These are phyloP conservation scores for Phoma sp. DNA, from an alignment of 2,329 filamentous ascomycete genomes.

Conservation along the genomic window DNA sequence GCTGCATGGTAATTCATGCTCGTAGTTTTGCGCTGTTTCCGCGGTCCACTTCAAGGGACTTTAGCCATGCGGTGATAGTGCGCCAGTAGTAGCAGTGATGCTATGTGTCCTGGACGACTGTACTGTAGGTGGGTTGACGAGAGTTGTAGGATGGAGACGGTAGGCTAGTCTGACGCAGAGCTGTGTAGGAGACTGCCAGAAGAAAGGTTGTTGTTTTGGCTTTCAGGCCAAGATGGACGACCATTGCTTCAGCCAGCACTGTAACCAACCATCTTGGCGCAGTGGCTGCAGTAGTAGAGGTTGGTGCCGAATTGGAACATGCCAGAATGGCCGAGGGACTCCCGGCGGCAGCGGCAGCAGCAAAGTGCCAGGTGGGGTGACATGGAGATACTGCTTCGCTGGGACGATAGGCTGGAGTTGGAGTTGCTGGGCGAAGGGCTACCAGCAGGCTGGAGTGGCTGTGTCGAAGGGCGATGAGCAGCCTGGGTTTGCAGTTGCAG, in stretches of 20 bases:
- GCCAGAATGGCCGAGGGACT: slow-evolving; percentile 27
- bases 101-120: slow-evolving; percentile 5
- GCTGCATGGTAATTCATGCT: background rate
- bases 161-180: background rate
- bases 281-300: slow-evolving; percentile 51
- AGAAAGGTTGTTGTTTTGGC: background rate
- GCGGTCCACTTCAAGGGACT: background rate
- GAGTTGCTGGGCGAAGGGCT: slow-evolving; percentile 21
- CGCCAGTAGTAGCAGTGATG: slow-evolving; percentile 11
- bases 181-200: background rate
- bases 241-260: slow-evolving; percentile 36
- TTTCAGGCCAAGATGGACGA: background rate
- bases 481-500: slow-evolving; percentile 49
- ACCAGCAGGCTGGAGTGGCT: slow-evolving; percentile 34
- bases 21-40: background rate
- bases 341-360: slow-evolving; percentile 47
- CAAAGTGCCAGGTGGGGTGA: slow-evolving; percentile 27
- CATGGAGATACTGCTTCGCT: slow-evolving; percentile 16
- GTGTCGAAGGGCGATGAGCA: slow-evolving; percentile 40
- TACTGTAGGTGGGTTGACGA: background rate
- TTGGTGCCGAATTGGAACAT: slow-evolving; percentile 50
- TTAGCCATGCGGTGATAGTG: background rate
- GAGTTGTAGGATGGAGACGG: background rate
- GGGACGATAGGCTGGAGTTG: slow-evolving; percentile 17
- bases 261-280: slow-evolving; percentile 50